Percentiles rank a stretch among this genome's conserved stretches.
These are phyloP conservation scores for Claviceps sp. DNA, from an alignment of 2,329 filamentous ascomycete species.

Conservation along the genomic window DNA sequence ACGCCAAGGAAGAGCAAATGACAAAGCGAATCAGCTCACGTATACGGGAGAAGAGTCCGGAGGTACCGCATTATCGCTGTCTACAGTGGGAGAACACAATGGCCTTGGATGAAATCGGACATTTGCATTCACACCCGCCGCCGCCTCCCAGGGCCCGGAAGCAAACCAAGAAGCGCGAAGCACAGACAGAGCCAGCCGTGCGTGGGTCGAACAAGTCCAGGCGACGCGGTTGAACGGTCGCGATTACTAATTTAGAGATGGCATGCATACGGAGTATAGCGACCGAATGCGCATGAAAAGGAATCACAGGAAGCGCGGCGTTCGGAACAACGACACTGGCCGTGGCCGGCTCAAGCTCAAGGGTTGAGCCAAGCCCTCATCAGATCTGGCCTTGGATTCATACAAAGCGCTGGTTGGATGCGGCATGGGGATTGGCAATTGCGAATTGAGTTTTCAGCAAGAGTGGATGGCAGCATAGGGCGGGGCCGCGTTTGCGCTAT, in stretches of 20 bases:
- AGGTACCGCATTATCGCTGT: constrained; percentile 35
- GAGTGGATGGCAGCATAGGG: neutral
- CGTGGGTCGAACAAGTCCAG: constrained; percentile 18
- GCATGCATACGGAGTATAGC: too few relatives aligned
- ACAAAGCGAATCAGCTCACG: constrained; percentile 31
- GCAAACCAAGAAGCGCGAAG: constrained; percentile 38
- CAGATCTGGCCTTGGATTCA: too few relatives aligned
- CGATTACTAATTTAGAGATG: too few relatives aligned
- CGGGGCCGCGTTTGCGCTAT: neutral
- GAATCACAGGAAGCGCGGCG: neutral
- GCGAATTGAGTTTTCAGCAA: neutral
- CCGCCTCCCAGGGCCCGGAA: constrained; percentile 38
- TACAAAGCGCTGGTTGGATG: neutral
- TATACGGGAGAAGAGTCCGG: constrained; percentile 32
- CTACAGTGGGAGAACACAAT: constrained; percentile 43
- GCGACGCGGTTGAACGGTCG: constrained; percentile 11
- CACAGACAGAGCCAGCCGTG: constrained; percentile 16
- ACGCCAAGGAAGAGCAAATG: constrained; percentile 24
- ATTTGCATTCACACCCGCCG: constrained; percentile 42
- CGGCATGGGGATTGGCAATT: neutral
- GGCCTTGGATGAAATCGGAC: constrained; percentile 42
- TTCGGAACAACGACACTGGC: neutral
- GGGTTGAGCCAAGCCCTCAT: too few relatives aligned
- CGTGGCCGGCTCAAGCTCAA: neutral
- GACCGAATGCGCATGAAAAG: neutral